phyloP scores from a whole-genome alignment of 169 alveolate species.

The Cyclospora cayetanensis region DNA sequence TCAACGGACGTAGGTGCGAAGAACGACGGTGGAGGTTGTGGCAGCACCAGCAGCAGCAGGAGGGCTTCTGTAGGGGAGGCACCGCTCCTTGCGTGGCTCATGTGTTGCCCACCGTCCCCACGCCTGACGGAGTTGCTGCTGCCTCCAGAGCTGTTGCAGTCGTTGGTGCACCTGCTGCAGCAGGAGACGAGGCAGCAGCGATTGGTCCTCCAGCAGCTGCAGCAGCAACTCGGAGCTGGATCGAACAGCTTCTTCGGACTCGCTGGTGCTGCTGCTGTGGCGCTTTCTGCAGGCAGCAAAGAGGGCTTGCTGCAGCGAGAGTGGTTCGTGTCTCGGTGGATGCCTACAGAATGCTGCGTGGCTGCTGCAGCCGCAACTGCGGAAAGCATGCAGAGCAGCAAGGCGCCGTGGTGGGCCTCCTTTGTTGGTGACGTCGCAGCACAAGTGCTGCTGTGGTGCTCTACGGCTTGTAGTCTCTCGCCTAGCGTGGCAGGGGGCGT shows the following conservation, averaged over 20 bases:
- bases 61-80: neutral
- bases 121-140: neutral
- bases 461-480: constrained; percentile 17
- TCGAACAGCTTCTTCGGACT: neutral
- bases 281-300: neutral
- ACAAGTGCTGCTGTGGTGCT: neutral
- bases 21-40: no score
- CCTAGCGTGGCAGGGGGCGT: neutral
- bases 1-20: no score
- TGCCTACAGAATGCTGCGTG: neutral
- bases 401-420: neutral
- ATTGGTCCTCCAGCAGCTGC: neutral
- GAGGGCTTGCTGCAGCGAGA: constrained; percentile 33
- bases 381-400: constrained; percentile 31
- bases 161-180: constrained; percentile 53
- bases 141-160: constrained; percentile 39
- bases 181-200: constrained; percentile 4
- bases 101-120: constrained; percentile 32
- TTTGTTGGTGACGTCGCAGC: neutral
- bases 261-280: constrained; percentile 35
- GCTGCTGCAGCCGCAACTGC: neutral
- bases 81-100: neutral
- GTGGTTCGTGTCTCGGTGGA: constrained; percentile 34
- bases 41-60: constrained; percentile 52
- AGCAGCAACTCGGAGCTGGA: neutral